Conservation (phyloP, 495 filamentous ascomycete species). For the Bathelium albidoporum region DNA sequence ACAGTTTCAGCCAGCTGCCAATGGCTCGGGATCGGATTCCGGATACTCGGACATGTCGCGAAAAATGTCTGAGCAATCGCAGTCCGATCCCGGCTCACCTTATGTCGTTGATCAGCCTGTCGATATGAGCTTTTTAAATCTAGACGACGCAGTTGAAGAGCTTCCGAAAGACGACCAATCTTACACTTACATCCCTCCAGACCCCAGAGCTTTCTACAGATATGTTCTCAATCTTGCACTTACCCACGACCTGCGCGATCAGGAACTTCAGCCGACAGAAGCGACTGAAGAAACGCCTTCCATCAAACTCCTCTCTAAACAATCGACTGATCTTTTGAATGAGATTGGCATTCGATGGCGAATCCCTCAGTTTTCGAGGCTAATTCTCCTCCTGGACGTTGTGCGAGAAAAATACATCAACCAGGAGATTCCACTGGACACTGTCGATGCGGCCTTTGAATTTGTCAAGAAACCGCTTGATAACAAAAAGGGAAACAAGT, state of each 20-base stretch:
- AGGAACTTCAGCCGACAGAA: conserved; percentile 42
- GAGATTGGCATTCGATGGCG: conserved; percentile 86
- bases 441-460: conserved; percentile 71
- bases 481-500: conserved; percentile 42
- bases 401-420: conserved; percentile 75
- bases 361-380: conserved; percentile 69
- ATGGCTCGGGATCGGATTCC: conserved; percentile 36
- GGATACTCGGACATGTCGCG: conserved; percentile 50
- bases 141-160: conserved; percentile 50
- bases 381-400: conserved; percentile 78
- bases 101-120: conserved; percentile 68
- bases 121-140: conserved; percentile 61
- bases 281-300: conserved; percentile 43
- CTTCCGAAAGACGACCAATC: conserved; percentile 17
- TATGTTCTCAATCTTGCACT: conserved; percentile 66
- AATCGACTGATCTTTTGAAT: conserved; percentile 70
- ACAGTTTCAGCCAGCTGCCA: conserved; percentile 40
- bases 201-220: conserved; percentile 72
- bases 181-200: conserved; percentile 83
- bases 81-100: conserved; percentile 35
- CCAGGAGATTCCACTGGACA: conserved; percentile 69
- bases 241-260: conserved; percentile 54
- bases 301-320: conserved; percentile 63
- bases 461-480: conserved; percentile 60
- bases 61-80: conserved; percentile 39